Conservation (phyloP, 179 eudicot species). For the Beta corolliflora region DNA sequence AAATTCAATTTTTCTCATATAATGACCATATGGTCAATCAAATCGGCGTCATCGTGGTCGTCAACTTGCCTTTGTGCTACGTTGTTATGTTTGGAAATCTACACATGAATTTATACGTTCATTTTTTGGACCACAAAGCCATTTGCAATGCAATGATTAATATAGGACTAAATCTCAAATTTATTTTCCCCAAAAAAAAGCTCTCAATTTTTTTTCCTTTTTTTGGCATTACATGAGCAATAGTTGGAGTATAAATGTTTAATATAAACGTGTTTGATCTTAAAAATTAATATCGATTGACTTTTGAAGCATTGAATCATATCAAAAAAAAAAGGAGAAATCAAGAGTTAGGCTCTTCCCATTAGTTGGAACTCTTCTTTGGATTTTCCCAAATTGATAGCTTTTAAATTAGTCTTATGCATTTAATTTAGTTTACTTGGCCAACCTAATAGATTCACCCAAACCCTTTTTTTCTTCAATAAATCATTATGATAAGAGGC, state of each 20-base stretch:
- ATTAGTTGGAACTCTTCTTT: not conserved
- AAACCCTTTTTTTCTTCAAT: too few species aligned
- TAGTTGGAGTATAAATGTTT: not conserved
- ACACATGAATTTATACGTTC: not conserved
- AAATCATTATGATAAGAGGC: too few species aligned
- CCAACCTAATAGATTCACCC: too few species aligned
- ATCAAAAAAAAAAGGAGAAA: not conserved
- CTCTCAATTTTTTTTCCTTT: not conserved
- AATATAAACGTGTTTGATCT: not conserved
- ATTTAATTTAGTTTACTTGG: constrained; percentile 24
- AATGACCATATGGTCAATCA: constrained; percentile 26
- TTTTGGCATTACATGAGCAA: not conserved
- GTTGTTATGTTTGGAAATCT: constrained; percentile 6
- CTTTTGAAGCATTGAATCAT: constrained; percentile 1
- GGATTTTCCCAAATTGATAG: constrained; percentile 25
- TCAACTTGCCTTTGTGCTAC: constrained; percentile 10
- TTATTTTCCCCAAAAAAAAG: too few species aligned
- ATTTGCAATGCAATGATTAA: constrained; percentile 23
- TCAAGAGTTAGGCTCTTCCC: constrained; percentile 32
- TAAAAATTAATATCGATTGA: not conserved
- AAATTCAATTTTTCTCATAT: not conserved
- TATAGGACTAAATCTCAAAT: not conserved
- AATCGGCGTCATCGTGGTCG: constrained; percentile 29
- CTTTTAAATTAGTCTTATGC: not conserved
- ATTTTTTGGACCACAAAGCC: constrained; percentile 11